Evolutionary conservation across 2,329 filamentous ascomycete genomes (phyloP).

Genomic region (Pseudogymnoascus pannorum): DNA sequence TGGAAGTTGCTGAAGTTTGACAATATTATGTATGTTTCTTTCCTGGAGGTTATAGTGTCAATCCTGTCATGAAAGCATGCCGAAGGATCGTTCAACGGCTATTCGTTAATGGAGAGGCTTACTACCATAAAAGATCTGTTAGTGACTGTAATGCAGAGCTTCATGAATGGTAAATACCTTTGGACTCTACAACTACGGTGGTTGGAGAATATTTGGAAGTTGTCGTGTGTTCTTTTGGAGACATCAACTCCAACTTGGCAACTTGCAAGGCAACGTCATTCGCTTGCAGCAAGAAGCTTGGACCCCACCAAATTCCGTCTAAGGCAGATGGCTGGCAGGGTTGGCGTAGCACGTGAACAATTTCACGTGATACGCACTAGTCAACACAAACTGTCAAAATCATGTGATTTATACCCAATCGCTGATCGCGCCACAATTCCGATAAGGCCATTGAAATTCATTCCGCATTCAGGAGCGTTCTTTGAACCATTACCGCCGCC

Average conservation of each 20-base stretch:
- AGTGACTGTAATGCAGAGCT: background rate
- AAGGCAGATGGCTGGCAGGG: constrained; percentile 15
- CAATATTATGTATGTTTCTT: background rate
- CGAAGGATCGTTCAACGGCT: background rate
- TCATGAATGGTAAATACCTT: background rate
- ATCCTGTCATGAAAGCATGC: background rate
- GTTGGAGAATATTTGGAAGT: background rate
- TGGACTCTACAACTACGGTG: background rate
- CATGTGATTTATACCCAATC: background rate
- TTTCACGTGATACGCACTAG: background rate
- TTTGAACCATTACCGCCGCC: background rate
- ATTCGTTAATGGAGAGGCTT: background rate
- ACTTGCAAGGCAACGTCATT: constrained; percentile 9
- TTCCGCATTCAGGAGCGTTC: constrained; percentile 1
- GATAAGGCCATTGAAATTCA: constrained; percentile 8
- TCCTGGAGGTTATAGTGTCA: constrained; percentile 9
- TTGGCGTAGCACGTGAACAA: background rate
- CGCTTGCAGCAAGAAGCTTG: constrained; percentile 4
- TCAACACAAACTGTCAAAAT: background rate
- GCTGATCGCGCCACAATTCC: constrained; percentile 4
- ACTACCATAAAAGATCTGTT: background rate
- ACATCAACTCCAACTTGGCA: constrained; percentile 7
- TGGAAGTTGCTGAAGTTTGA: constrained; percentile 21
- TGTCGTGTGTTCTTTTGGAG: constrained; percentile 7
- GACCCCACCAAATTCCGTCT: constrained; percentile 19